Percentiles rank a stretch among this genome's conserved stretches.
Conservation (phyloP, 805 yeast genomes). For the Kodamaea fukazawae region DNA sequence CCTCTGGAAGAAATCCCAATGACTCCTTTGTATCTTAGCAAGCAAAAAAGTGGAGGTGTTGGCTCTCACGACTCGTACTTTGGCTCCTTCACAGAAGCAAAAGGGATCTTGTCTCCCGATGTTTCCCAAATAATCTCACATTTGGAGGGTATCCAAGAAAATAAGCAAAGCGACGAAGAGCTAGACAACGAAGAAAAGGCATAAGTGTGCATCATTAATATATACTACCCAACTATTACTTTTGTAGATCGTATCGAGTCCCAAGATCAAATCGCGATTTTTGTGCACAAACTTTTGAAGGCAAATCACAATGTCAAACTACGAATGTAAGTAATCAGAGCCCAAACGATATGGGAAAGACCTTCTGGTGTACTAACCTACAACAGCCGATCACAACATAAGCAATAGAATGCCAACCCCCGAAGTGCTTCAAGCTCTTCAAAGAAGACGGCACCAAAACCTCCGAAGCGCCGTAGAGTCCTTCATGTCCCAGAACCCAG, state of each 20-base stretch:
- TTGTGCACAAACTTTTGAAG: conserved; percentile 3
- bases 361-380: conserved; percentile 6
- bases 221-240: neutral
- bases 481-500: conserved; percentile 22
- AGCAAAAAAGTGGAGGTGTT: neutral
- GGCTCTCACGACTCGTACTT: conserved; percentile 13
- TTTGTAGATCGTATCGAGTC: neutral
- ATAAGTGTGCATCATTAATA: neutral
- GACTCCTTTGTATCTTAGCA: conserved; percentile 34
- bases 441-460: conserved; percentile 29
- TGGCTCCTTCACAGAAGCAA: conserved; percentile 7
- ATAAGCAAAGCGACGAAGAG: conserved; percentile 9
- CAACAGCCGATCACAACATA: conserved; percentile 40
- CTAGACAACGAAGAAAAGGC: conserved; percentile 8
- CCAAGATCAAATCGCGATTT: neutral
- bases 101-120: conserved; percentile 7
- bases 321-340: conserved; percentile 36
- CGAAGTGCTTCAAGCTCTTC: neutral
- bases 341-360: neutral
- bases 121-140: neutral
- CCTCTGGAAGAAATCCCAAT: conserved; percentile 43
- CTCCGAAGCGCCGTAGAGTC: conserved; percentile 33
- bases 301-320: conserved; percentile 33
- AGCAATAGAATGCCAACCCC: conserved; percentile 6
- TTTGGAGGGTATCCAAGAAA: conserved; percentile 7